Evolutionary conservation across 2,329 filamentous ascomycete species (phyloP), one percentile per base, ranked within the genome.

Genomic region (Aspergillus neotritici): DNA sequence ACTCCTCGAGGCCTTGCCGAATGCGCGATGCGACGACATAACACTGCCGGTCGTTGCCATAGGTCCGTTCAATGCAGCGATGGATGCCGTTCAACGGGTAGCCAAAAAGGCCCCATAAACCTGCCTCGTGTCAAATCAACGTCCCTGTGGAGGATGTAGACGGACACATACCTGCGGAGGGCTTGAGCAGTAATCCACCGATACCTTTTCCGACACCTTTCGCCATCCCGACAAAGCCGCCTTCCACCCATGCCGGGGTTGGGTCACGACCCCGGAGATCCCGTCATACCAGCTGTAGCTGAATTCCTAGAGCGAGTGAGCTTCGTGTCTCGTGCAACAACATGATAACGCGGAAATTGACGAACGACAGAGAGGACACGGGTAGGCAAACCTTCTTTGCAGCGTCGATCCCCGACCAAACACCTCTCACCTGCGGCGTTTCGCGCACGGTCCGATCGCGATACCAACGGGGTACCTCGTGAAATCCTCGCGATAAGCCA

Each of bases 401-500:
- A 33, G 87, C 81, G 51, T 76, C 82, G 25, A 94, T 63, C 0
- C 89, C 89, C 49, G 82, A 87, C 40, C 80, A 75, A 33, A 94
- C 70, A 40, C 82, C 84, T 0, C 85, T 93, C 6, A 94, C 84
- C 55, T 87, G 87, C 43, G 87, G 84, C 1, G 78, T 70, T 10
- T 85, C 84, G 4, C 88, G 78, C 1, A 94, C 80, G 0, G 82
- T 89, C 2, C 87, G 82, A 55, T 94, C 88, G 31, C 88, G 86
- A 60, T 94, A 94, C 1, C 94, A 72, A 51, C 79, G 82, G 0
- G 89, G 88, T 5, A 85, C 83, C 56, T 94, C 94, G 58, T 90
- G 84, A 61, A 94, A 91, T 0, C 87, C 88, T 61, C 85, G 85
- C 1, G 88, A 86, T 21, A 94, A 67, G 0, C 85, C 84, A 31